phyloP scores from a whole-genome alignment of 805 yeast genomes.

The Yarrowia deformans region DNA sequence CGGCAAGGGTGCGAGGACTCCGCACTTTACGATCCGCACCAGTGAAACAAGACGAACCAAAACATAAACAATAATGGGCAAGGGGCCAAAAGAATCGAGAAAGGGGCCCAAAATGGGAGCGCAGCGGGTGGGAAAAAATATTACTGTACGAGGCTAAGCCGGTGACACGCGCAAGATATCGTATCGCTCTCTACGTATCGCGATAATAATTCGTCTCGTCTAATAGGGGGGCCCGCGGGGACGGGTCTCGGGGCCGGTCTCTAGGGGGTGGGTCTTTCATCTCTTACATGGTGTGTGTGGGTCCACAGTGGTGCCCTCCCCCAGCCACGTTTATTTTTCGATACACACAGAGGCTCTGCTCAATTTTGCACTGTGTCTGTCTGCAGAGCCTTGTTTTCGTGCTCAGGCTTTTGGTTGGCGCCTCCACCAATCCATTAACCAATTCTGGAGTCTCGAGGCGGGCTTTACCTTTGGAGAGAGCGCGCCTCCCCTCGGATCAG shows the following conservation, averaged over 20 bases:
- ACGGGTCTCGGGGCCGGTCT: too few relatives aligned
- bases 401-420: neutral
- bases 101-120: slow-evolving; percentile 17
- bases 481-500: slow-evolving; percentile 14
- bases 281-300: too few relatives aligned
- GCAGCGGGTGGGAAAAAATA: neutral
- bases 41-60: slow-evolving; percentile 14
- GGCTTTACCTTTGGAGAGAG: neutral
- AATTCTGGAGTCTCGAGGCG: neutral
- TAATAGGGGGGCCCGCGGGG: too few relatives aligned
- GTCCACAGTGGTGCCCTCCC: neutral
- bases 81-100: slow-evolving; percentile 2
- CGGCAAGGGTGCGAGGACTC: slow-evolving; percentile 1
- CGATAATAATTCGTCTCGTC: neutral
- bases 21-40: slow-evolving; percentile 32
- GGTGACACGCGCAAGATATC: neutral
- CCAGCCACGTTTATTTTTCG: slow-evolving; percentile 4
- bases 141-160: too few relatives aligned
- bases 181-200: neutral
- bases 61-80: slow-evolving; percentile 17
- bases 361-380: too few relatives aligned
- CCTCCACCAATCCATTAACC: neutral
- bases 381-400: neutral
- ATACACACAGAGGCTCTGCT: too few relatives aligned
- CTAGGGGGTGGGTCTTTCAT: too few relatives aligned